phyloP scores from a whole-genome alignment of 2,329 filamentous ascomycete species.

The Triangularia verruculosa region DNA sequence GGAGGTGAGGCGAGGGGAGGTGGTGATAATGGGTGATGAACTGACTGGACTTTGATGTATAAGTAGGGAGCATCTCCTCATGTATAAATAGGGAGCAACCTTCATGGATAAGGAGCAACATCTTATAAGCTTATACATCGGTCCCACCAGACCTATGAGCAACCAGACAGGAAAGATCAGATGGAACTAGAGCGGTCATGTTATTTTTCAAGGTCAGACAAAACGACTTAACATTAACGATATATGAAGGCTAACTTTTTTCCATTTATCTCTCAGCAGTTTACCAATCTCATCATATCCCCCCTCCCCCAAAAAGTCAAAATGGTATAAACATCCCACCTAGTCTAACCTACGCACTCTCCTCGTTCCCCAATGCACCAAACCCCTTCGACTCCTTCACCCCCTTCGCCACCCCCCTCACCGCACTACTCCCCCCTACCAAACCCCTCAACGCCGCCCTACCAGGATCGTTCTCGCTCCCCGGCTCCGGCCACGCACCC shows the following conservation, averaged over 20 bases:
- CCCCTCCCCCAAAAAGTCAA: background rate
- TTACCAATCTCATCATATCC: background rate
- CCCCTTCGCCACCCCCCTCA: background rate
- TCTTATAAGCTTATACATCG: background rate
- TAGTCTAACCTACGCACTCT: conserved; percentile 6
- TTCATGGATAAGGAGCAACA: background rate
- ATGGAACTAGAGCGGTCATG: background rate
- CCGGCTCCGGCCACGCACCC: conserved; percentile 28
- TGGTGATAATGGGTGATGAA: background rate
- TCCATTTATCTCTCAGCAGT: background rate
- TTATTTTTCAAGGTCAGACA: background rate
- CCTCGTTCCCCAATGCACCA: conserved; percentile 13
- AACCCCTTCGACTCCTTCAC: conserved; percentile 12
- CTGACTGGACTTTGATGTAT: background rate
- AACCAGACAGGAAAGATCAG: background rate
- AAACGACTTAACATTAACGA: background rate
- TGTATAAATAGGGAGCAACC: no score
- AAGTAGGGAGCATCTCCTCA: no score
- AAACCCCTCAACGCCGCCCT: conserved; percentile 17
- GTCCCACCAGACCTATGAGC: background rate
- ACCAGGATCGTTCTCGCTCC: conserved; percentile 27
- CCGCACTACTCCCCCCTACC: background rate
- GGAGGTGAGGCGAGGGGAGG: background rate
- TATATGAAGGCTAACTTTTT: background rate
- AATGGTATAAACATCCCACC: background rate